Base-by-base conservation (phyloP, 2,329 filamentous ascomycete species). In the Beauveria pseudobassiana region DNA sequence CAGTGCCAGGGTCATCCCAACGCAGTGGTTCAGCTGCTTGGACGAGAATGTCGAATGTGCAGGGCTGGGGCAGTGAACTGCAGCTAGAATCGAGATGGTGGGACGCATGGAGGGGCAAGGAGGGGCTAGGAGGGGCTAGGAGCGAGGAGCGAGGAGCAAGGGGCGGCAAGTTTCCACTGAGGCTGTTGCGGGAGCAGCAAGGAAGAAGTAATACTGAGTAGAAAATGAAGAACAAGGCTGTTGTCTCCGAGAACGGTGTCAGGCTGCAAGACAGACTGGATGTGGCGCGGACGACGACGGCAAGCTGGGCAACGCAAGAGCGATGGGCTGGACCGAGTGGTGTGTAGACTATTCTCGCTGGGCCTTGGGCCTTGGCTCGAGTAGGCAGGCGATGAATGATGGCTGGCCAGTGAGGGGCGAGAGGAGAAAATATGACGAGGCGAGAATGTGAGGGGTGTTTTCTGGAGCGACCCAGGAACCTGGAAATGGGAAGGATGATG, bases 41-140 rank as follows among this genome's bases (percentile, higher is more conserved):
- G 28, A 34, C n/a, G 12, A 38, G 54, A 24, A 46, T 5, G 28
- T 12, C 12, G 42, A 24, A 30, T 18, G 20, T 26, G 26, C 54
- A 34, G 43, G 42, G 20, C 43, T 30, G 54, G 26, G 54, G 42
- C 40, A 38, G 22, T 14, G 20, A 57, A 48, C 54, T 57, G 54
- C 43, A 49, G 54, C 54, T 57, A 57, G 42, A 40, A 57, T 49
- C 54, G 54, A 49, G 43, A 57, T 57, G 54, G 28, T 46, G 53
- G 53, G 40, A 40, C 40, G 38, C 22, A 24, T 55, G 38, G 52
- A 45, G 52, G 22, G n/a, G 52, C 9, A 22, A 22, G 52, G 9
- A 20, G 38, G 34, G 48, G 8, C n/a, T 7, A 24, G 43, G 43
- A 22, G 43, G 8, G n/a, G 20, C n/a, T 6, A 22, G 43, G 43